Evolutionary conservation across 352 stramenopile species (phyloP).

Genomic region (Globisporangium splendens): DNA sequence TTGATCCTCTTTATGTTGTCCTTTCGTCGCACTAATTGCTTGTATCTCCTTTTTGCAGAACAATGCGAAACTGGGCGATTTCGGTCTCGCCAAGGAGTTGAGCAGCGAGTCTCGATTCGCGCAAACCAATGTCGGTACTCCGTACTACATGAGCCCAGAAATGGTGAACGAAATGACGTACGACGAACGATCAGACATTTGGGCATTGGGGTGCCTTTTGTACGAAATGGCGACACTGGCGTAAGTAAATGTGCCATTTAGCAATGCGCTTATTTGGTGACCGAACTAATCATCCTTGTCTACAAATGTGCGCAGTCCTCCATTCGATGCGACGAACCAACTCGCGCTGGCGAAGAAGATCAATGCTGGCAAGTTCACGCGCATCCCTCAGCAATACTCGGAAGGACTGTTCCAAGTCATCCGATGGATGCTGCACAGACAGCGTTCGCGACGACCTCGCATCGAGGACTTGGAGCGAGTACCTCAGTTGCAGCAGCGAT

Average conservation of each 20-base stretch:
- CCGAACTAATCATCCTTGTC: background rate
- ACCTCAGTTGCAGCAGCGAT: slow-evolving; percentile 73
- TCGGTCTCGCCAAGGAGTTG: slow-evolving; percentile 89
- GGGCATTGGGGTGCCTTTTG: slow-evolving; percentile 86
- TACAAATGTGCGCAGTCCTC: slow-evolving; percentile 40
- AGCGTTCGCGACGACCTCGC: slow-evolving; percentile 73
- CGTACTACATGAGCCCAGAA: slow-evolving; percentile 92
- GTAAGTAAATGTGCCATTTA: slow-evolving; percentile 26
- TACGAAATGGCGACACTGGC: slow-evolving; percentile 89
- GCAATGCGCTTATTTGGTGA: background rate
- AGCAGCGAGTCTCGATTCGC: slow-evolving; percentile 88
- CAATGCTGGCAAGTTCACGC: slow-evolving; percentile 89
- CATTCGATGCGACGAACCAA: slow-evolving; percentile 92
- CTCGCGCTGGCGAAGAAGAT: slow-evolving; percentile 92
- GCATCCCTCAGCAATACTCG: slow-evolving; percentile 89
- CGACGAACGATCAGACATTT: slow-evolving; percentile 91
- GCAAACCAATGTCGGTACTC: slow-evolving; percentile 90
- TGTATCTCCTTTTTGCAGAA: slow-evolving; percentile 34
- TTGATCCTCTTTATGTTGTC: background rate
- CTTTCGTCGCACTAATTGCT: background rate
- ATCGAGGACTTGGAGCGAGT: slow-evolving; percentile 86
- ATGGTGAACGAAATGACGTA: slow-evolving; percentile 93
- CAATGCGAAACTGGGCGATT: slow-evolving; percentile 91
- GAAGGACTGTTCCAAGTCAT: slow-evolving; percentile 89
- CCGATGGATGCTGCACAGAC: slow-evolving; percentile 87